Conservation (phyloP, 2,329 filamentous ascomycete genomes). For the Fusarium robinianum region DNA sequence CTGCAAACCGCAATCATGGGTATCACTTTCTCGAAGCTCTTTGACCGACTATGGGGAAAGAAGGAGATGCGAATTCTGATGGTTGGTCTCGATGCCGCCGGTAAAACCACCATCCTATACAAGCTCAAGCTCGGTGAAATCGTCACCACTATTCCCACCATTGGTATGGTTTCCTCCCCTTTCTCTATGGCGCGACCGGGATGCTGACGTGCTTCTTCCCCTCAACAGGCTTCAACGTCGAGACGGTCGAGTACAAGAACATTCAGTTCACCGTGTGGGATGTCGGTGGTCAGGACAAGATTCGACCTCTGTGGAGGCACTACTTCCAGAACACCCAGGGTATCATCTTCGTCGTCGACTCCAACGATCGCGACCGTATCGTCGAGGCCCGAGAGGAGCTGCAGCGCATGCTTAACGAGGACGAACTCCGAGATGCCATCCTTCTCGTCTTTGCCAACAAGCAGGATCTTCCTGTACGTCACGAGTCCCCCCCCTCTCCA, state of each 20-base stretch:
- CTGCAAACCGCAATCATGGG: slow-evolving; percentile 78
- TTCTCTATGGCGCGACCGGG: not conserved
- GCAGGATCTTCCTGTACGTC: slow-evolving; percentile 94
- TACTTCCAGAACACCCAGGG: slow-evolving; percentile 99
- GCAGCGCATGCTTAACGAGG: slow-evolving; percentile 98
- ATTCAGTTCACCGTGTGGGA: slow-evolving; percentile 99
- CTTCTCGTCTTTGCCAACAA: slow-evolving; percentile 99
- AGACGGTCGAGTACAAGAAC: slow-evolving; percentile 99
- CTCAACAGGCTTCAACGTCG: slow-evolving; percentile 89
- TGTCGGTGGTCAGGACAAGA: slow-evolving; percentile 99
- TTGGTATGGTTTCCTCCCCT: slow-evolving; percentile 62
- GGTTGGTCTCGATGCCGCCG: slow-evolving; percentile 98
- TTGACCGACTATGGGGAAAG: slow-evolving; percentile 96
- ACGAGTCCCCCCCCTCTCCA: slow-evolving; percentile 19
- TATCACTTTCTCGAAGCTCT: slow-evolving; percentile 95
- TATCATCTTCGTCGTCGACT: slow-evolving; percentile 99
- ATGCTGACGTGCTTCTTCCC: slow-evolving; percentile 29
- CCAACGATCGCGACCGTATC: slow-evolving; percentile 97
- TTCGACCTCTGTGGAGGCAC: slow-evolving; percentile 98
- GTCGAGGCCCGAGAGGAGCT: slow-evolving; percentile 96
- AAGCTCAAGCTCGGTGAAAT: slow-evolving; percentile 99
- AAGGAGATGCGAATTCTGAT: slow-evolving; percentile 99
- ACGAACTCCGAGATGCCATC: slow-evolving; percentile 96
- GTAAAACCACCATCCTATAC: slow-evolving; percentile 99
- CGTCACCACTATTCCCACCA: slow-evolving; percentile 98